These are phyloP conservation scores for Chaetomium cochliodes DNA, from an alignment of 495 filamentous ascomycete genomes.

Conservation along the genomic window DNA sequence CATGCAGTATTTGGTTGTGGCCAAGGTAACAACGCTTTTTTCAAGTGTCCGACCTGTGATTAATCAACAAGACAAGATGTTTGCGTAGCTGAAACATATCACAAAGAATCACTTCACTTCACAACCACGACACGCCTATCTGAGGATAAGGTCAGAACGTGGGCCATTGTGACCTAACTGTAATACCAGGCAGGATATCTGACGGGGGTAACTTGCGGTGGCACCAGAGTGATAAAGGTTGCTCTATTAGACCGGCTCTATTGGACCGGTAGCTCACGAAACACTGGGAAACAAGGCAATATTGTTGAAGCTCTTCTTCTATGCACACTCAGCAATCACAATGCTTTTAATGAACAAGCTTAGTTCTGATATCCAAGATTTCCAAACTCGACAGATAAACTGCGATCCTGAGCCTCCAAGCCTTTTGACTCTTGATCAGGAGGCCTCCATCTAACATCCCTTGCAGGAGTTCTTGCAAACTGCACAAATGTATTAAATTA, in stretches of 20 bases:
- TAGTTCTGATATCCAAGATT: background rate
- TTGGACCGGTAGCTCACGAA: too few species aligned
- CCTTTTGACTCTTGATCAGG: background rate
- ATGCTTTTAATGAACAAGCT: too few species aligned
- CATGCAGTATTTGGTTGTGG: too few species aligned
- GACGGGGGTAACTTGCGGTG: too few species aligned
- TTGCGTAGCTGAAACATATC: background rate
- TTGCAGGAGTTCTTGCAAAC: background rate
- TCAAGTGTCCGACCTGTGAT: background rate
- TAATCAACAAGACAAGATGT: background rate
- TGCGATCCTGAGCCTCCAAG: background rate
- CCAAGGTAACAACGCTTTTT: background rate
- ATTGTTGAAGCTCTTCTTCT: too few species aligned
- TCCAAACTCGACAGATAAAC: background rate
- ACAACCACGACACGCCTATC: too few species aligned
- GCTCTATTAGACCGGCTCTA: too few species aligned
- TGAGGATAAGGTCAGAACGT: too few species aligned
- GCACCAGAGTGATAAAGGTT: too few species aligned
- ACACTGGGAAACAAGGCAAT: too few species aligned
- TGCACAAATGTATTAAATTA: background rate
- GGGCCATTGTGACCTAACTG: too few species aligned
- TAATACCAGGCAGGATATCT: background rate
- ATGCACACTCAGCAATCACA: too few species aligned
- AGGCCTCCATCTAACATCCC: background rate
- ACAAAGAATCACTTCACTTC: background rate